Base-by-base conservation (phyloP, 805 yeast species). In the Suhomyces sp. region DNA sequence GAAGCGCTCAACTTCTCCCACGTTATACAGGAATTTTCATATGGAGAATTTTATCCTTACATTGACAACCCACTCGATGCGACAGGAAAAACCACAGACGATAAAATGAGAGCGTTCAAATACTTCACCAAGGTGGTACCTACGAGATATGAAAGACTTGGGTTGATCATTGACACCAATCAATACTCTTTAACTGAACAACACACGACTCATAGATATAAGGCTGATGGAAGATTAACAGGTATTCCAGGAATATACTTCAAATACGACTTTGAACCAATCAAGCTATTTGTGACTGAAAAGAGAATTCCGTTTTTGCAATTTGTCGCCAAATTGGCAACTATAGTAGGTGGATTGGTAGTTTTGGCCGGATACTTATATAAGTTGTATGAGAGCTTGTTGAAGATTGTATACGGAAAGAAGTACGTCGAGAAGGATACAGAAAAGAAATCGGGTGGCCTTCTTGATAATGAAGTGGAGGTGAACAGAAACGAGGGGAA, bases 221-320 rank as follows among this genome's bases (percentile, higher is more conserved):
- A 33, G 19, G 28, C 33, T 8, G 25, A 40, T 21, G 58, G 54
- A 4, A 19, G 24, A 2, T 63, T 64, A 3, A 32, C 26, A n/a
- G 53, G 53, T 1, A 55, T 74, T 4, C 95, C 97, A 4, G 97
- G 96, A 0, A 79, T 91, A 17, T 84, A 75, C 51, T 77, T 93
- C 65, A 77, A 74, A 37, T 91, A 90, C 57, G 88, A 88, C 46
- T 88, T 93, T 55, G 98, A 93, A 51, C 91, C 97, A 4, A 76
- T 93, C 27, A 74, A 80, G 29, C 70, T 93, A 47, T 60, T 76
- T 3, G 71, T 88, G 14, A 70, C 69, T 17, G 97, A 91, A 51
- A 69, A 63, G 35, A 72, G 98, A 43, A 68, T 91, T 25, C 72
- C 91, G 4, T 91, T 91, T 54, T 54, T 79, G 26, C 86, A 82